Conservation (phyloP, 257 asterid species). For the Nicotiana attenuata region DNA sequence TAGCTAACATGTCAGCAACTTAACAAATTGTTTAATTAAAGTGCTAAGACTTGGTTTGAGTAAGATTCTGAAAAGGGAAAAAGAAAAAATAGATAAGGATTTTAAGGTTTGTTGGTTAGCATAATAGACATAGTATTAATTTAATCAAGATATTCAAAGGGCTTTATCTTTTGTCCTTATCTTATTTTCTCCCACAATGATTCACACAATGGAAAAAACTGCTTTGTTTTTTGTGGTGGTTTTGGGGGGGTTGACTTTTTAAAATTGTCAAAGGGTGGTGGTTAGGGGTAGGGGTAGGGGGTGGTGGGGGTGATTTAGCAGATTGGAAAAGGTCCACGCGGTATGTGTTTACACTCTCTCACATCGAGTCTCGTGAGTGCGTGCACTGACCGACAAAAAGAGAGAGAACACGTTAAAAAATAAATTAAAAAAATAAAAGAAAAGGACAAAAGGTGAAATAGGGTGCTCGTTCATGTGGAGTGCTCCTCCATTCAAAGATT, state of each 20-base stretch:
- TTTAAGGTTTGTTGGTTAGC: constrained; percentile 6
- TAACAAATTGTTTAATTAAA: constrained; percentile 6
- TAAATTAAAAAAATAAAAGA: not conserved
- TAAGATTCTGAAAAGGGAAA: not conserved
- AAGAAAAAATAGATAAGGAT: not conserved
- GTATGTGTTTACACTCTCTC: constrained; percentile 21
- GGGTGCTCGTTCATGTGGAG: not conserved
- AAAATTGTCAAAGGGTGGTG: constrained; percentile 44
- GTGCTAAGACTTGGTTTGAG: constrained; percentile 5
- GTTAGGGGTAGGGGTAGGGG: not conserved
- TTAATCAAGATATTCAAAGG: not conserved
- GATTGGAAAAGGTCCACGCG: constrained; percentile 54
- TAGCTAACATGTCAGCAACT: constrained; percentile 7
- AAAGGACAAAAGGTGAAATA: not conserved
- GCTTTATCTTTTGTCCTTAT: constrained; percentile 16
- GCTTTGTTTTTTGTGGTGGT: not conserved
- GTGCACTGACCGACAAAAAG: constrained; percentile 10
- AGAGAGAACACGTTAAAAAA: constrained; percentile 2
- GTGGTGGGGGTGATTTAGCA: not conserved
- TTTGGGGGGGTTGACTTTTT: constrained; percentile 35
- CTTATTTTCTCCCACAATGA: not conserved
- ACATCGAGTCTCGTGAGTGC: constrained; percentile 12
- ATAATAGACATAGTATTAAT: not conserved
- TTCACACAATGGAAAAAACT: not conserved
- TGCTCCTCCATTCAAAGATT: not conserved